A percentile compares a stretch with the other conserved stretches of the same genome.
These are phyloP conservation scores for Tephrocybe sp. DNA, from an alignment of 768 basidiomycete species.

Conservation along the genomic window DNA sequence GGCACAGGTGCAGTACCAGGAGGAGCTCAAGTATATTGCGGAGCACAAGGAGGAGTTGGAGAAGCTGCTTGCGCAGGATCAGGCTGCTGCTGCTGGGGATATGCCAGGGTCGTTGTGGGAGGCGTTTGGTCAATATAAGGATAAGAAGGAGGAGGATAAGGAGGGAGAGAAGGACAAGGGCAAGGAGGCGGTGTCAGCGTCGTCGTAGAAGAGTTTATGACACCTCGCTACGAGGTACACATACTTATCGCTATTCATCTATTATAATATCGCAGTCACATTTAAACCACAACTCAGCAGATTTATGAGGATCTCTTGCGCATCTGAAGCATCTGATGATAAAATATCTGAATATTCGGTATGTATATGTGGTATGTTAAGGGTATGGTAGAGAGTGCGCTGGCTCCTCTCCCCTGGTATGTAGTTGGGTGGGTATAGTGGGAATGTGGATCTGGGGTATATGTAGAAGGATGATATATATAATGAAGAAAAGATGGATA, in stretches of 20 bases:
- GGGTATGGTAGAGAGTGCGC: too few relatives aligned
- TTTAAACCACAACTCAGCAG: slow-evolving; percentile 5
- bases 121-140: slow-evolving; percentile 35
- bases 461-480: too few relatives aligned
- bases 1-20: slow-evolving; percentile 47
- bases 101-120: slow-evolving; percentile 50
- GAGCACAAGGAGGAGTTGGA: slow-evolving; percentile 48
- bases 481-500: not conserved
- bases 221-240: not conserved
- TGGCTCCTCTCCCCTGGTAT: too few relatives aligned
- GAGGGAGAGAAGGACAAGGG: slow-evolving; percentile 3
- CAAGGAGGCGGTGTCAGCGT: slow-evolving; percentile 1
- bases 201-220: not conserved
- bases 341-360: too few relatives aligned
- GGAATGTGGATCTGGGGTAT: too few relatives aligned
- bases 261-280: not conserved
- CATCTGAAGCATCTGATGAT: too few relatives aligned
- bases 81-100: slow-evolving; percentile 32
- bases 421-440: too few relatives aligned
- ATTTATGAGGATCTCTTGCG: not conserved
- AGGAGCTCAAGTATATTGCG: slow-evolving; percentile 50
- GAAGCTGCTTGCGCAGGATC: slow-evolving; percentile 36
- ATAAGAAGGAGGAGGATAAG: slow-evolving; percentile 10
- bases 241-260: not conserved
- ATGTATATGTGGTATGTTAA: too few relatives aligned